Conservation (phyloP, 768 basidiomycete genomes). For the Leucogyrophana mollusca region DNA sequence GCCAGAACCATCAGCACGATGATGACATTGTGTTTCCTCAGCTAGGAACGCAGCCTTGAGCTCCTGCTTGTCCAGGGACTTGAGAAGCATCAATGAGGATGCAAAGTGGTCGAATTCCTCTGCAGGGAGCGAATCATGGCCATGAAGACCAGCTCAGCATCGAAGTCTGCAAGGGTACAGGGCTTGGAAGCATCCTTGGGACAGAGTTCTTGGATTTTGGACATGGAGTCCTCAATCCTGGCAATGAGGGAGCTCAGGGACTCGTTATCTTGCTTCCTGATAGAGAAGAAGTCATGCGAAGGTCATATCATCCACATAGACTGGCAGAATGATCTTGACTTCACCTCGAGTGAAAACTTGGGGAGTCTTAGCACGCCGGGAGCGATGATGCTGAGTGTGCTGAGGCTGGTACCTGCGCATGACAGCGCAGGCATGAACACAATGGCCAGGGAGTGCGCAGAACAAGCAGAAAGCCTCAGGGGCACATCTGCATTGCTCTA, state of each 20-base stretch:
- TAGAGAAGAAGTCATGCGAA: slow-evolving; percentile 18
- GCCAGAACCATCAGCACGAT: background rate
- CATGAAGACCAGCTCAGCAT: slow-evolving; percentile 10
- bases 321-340: slow-evolving; percentile 19
- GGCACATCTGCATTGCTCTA: too few relatives aligned
- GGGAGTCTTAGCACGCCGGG: too few relatives aligned
- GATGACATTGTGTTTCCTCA: background rate
- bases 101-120: slow-evolving; percentile 8
- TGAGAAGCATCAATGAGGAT: slow-evolving; percentile 10
- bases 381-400: too few relatives aligned
- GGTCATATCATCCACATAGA: slow-evolving; percentile 32
- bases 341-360: slow-evolving; percentile 23
- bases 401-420: too few relatives aligned
- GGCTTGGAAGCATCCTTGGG: background rate
- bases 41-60: slow-evolving; percentile 2
- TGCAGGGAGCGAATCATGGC: slow-evolving; percentile 10
- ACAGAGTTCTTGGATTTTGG: slow-evolving; percentile 8
- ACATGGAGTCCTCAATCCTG: background rate
- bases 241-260: slow-evolving; percentile 2
- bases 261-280: slow-evolving; percentile 6
- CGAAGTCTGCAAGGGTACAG: background rate
- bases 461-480: too few relatives aligned
- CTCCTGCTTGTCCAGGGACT: slow-evolving; percentile 4
- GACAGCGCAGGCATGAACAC: too few relatives aligned
- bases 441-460: too few relatives aligned